phyloP scores from a whole-genome alignment of 129 eudicot species.

The Erigeron canadensis region DNA sequence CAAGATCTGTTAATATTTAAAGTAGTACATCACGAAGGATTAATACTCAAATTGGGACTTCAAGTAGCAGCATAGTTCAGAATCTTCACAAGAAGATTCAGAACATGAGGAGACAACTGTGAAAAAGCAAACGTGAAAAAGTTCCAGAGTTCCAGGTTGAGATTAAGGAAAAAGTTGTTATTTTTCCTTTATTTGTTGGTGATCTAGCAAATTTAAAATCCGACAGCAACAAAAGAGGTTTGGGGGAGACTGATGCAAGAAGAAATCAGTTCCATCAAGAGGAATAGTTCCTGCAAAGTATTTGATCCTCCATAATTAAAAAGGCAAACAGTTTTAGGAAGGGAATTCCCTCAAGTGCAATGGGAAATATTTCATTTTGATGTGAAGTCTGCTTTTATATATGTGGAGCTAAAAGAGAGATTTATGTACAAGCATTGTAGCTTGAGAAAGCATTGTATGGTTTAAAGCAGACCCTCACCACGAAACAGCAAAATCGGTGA shows the following conservation, averaged over 20 bases:
- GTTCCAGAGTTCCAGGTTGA: not conserved
- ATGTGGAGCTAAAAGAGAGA: too few relatives aligned
- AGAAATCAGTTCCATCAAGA: not conserved
- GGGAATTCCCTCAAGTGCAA: not conserved
- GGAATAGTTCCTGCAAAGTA: not conserved
- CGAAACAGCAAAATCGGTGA: not conserved
- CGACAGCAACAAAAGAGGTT: not conserved
- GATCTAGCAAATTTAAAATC: not conserved
- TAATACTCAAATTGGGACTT: not conserved
- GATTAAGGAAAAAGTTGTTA: not conserved
- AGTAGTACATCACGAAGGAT: not conserved
- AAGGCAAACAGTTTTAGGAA: not conserved
- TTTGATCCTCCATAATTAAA: not conserved
- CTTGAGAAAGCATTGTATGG: slow-evolving; percentile 9
- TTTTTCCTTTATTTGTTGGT: not conserved
- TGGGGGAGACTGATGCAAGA: not conserved
- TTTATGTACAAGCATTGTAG: too few relatives aligned
- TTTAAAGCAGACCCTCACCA: slow-evolving; percentile 10
- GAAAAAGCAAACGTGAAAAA: not conserved
- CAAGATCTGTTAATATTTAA: not conserved
- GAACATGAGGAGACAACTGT: not conserved
- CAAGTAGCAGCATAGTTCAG: not conserved
- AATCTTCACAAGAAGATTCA: not conserved
- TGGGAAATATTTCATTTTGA: too few relatives aligned
- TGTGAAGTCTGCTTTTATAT: not conserved